Conservation (phyloP, 768 basidiomycete genomes). For the Rhodotorula taiwanensis region DNA sequence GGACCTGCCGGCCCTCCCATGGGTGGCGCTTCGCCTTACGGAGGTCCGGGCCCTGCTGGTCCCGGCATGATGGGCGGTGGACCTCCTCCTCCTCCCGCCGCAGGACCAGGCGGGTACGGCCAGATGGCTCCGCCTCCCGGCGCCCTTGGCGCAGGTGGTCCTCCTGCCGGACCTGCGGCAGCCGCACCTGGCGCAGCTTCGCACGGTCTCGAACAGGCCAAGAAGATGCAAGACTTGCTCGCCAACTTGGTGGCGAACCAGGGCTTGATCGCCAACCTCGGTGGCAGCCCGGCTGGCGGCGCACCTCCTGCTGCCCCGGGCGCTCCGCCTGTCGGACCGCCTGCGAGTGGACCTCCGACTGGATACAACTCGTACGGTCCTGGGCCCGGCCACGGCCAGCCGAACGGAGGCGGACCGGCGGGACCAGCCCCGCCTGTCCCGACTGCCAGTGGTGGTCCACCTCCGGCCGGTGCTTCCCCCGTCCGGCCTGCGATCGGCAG, state of each 20-base stretch:
- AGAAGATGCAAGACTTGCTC: conserved; percentile 36
- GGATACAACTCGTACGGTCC: neutral
- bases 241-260: conserved; percentile 26
- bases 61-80: neutral
- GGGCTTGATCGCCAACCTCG: neutral
- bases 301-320: neutral
- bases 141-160: neutral
- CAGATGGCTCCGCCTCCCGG: neutral
- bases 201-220: conserved; percentile 29
- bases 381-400: too few species aligned
- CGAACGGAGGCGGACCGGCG: too few species aligned
- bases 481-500: conserved; percentile 7
- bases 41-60: neutral
- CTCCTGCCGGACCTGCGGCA: conserved; percentile 1
- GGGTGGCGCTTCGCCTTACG: neutral
- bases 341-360: neutral
- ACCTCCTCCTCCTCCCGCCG: neutral
- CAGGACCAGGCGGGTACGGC: neutral
- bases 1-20: neutral
- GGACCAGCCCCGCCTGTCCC: conserved; percentile 5
- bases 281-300: neutral
- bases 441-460: neutral
- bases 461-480: neutral
- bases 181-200: neutral
- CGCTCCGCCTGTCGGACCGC: neutral